Percentiles rank a stretch among this genome's conserved stretches.
Conservation (phyloP, 208 protist species). For the Trypanosoma congolense region DNA sequence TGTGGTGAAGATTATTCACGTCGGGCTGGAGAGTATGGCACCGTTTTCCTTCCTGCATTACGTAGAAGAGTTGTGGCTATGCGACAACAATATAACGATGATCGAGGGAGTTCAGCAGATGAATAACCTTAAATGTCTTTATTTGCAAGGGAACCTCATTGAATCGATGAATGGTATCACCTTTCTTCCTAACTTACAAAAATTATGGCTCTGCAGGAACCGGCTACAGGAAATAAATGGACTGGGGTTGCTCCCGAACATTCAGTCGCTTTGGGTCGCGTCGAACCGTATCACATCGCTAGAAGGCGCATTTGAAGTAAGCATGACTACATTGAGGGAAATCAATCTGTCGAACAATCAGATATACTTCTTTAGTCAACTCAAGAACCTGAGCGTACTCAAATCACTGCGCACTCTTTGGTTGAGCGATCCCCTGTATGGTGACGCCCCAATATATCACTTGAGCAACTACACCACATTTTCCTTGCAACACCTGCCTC, state of each 20-base stretch:
- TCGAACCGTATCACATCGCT: slow-evolving; percentile 70
- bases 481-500: slow-evolving; percentile 62
- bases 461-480: slow-evolving; percentile 94
- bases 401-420: slow-evolving; percentile 63
- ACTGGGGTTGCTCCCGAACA: slow-evolving; percentile 48
- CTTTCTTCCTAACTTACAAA: slow-evolving; percentile 50
- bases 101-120: slow-evolving; percentile 76
- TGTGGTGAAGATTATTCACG: slow-evolving; percentile 72
- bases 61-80: slow-evolving; percentile 88
- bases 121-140: slow-evolving; percentile 68
- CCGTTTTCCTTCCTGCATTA: slow-evolving; percentile 48
- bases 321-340: slow-evolving; percentile 62
- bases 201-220: slow-evolving; percentile 84
- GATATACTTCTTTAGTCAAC: slow-evolving; percentile 82
- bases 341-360: slow-evolving; percentile 88
- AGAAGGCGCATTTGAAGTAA: slow-evolving; percentile 37
- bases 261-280: slow-evolving; percentile 73
- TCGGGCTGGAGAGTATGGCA: slow-evolving; percentile 67
- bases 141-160: slow-evolving; percentile 81
- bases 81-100: slow-evolving; percentile 74
- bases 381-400: slow-evolving; percentile 72
- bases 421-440: slow-evolving; percentile 89
- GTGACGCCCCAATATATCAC: slow-evolving; percentile 85
- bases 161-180: slow-evolving; percentile 73
- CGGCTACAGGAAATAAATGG: slow-evolving; percentile 37